phyloP scores from a whole-genome alignment of 2,329 filamentous ascomycete species.

The Hymenoscyphus infarciens region DNA sequence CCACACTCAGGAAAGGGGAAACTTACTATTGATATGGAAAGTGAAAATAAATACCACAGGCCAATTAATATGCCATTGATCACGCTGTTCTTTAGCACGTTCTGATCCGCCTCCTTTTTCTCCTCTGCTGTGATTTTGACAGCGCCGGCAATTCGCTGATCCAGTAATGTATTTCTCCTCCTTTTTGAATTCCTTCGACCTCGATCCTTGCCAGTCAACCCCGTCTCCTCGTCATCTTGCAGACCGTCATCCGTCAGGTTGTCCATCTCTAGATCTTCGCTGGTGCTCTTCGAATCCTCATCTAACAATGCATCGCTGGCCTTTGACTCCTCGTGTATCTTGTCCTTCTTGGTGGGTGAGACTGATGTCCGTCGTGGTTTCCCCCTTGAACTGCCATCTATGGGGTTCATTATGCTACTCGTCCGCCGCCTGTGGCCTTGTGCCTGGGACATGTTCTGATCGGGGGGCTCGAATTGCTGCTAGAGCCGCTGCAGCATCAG shows the following conservation, averaged over 20 bases:
- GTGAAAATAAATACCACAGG: slow-evolving; percentile 86
- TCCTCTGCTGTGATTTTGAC: slow-evolving; percentile 64
- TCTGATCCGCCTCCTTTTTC: slow-evolving; percentile 71
- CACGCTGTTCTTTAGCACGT: slow-evolving; percentile 63
- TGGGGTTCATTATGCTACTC: slow-evolving; percentile 32
- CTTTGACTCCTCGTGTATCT: slow-evolving; percentile 24
- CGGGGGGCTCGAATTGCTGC: slow-evolving; percentile 20
- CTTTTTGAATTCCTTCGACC: slow-evolving; percentile 64
- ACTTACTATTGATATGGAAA: slow-evolving; percentile 85
- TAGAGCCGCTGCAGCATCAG: slow-evolving; percentile 27
- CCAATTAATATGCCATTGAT: slow-evolving; percentile 79
- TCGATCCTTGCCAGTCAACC: slow-evolving; percentile 71
- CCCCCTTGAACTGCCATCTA: slow-evolving; percentile 17
- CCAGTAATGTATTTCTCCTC: slow-evolving; percentile 63
- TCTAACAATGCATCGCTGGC: slow-evolving; percentile 26
- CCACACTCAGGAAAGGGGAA: background rate
- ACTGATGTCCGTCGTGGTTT: slow-evolving; percentile 18
- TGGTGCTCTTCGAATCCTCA: slow-evolving; percentile 26
- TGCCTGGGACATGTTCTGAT: slow-evolving; percentile 25
- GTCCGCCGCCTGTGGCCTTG: slow-evolving; percentile 34
- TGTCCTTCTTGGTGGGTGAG: slow-evolving; percentile 20
- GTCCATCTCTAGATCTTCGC: slow-evolving; percentile 55
- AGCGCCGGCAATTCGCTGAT: slow-evolving; percentile 63
- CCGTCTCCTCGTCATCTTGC: slow-evolving; percentile 86
- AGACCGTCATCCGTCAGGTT: slow-evolving; percentile 64